Conservation (phyloP, 495 filamentous ascomycete genomes). For the Penicillium roqueforti region DNA sequence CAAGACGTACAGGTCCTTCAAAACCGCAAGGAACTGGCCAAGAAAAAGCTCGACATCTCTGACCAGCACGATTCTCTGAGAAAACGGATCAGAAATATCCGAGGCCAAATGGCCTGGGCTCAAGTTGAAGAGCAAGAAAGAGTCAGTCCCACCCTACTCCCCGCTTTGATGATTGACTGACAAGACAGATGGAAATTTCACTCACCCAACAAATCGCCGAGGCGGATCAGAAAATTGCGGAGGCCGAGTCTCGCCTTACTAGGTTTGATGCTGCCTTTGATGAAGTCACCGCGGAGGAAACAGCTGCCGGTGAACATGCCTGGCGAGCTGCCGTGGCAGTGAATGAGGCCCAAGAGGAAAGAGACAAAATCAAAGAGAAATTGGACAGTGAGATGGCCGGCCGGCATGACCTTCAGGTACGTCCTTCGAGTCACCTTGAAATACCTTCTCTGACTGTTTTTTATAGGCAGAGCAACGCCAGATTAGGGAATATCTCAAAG, state of each 20-base stretch:
- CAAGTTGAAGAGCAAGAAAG: slow-evolving; percentile 60
- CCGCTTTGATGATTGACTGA: not conserved
- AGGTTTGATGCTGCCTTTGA: slow-evolving; percentile 41
- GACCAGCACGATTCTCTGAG: slow-evolving; percentile 56
- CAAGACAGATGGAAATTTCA: slow-evolving; percentile 31
- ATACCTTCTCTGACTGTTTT: not conserved
- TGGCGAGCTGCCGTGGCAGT: slow-evolving; percentile 48
- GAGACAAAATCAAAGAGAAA: slow-evolving; percentile 35
- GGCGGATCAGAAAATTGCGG: slow-evolving; percentile 38
- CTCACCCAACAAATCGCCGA: slow-evolving; percentile 31
- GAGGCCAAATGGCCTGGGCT: slow-evolving; percentile 65
- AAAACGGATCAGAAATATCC: slow-evolving; percentile 45
- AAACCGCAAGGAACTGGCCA: slow-evolving; percentile 42
- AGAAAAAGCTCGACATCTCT: slow-evolving; percentile 51
- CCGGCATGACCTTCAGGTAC: slow-evolving; percentile 46
- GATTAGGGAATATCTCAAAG: slow-evolving; percentile 45
- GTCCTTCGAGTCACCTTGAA: not conserved
- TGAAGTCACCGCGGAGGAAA: slow-evolving; percentile 41
- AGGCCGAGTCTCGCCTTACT: slow-evolving; percentile 36
- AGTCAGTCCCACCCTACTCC: slow-evolving; percentile 18
- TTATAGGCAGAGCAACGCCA: slow-evolving; percentile 49
- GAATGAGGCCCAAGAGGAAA: slow-evolving; percentile 41
- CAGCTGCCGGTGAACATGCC: slow-evolving; percentile 53
- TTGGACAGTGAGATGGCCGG: slow-evolving; percentile 39
- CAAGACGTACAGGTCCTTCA: slow-evolving; percentile 49